phyloP scores from a whole-genome alignment of 805 yeast species.

The Saturnispora silvae region DNA sequence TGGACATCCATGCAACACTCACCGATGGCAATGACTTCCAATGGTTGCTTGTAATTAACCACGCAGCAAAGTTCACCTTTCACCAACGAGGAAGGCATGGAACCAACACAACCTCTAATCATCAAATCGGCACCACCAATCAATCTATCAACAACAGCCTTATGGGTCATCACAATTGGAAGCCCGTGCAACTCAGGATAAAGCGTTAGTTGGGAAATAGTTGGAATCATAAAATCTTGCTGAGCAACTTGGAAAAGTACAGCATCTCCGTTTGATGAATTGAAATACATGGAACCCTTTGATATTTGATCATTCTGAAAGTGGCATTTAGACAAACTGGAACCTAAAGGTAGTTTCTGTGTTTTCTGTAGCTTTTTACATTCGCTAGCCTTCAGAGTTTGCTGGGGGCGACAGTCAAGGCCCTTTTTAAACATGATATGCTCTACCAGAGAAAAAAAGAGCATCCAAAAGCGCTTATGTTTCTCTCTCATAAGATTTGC shows the following conservation, averaged over 20 bases:
- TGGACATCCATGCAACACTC: slow-evolving; percentile 39
- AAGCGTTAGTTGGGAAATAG: slow-evolving; percentile 64
- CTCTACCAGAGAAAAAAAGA: too few species aligned
- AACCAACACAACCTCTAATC: slow-evolving; percentile 61
- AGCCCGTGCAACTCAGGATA: slow-evolving; percentile 37
- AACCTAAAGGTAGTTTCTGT: slow-evolving; percentile 33
- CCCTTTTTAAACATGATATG: slow-evolving; percentile 43
- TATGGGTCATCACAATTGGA: slow-evolving; percentile 64
- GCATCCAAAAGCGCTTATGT: too few species aligned
- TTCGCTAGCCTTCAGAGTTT: slow-evolving; percentile 78
- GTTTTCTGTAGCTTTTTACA: slow-evolving; percentile 43
- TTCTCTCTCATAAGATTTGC: too few species aligned
- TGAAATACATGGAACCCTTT: slow-evolving; percentile 55
- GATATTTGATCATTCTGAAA: slow-evolving; percentile 41
- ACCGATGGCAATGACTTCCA: slow-evolving; percentile 66
- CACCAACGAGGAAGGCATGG: slow-evolving; percentile 39
- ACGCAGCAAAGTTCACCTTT: slow-evolving; percentile 63
- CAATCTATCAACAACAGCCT: slow-evolving; percentile 59
- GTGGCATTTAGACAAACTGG: slow-evolving; percentile 50
- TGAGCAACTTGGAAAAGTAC: slow-evolving; percentile 46
- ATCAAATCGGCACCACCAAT: slow-evolving; percentile 72
- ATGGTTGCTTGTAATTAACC: slow-evolving; percentile 48
- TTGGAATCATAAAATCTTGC: slow-evolving; percentile 36
- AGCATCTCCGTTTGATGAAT: slow-evolving; percentile 49
- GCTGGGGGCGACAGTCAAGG: slow-evolving; percentile 54